Evolutionary conservation across 495 filamentous ascomycete genomes (phyloP).

Genomic region (Astrocystis sublimbata): DNA sequence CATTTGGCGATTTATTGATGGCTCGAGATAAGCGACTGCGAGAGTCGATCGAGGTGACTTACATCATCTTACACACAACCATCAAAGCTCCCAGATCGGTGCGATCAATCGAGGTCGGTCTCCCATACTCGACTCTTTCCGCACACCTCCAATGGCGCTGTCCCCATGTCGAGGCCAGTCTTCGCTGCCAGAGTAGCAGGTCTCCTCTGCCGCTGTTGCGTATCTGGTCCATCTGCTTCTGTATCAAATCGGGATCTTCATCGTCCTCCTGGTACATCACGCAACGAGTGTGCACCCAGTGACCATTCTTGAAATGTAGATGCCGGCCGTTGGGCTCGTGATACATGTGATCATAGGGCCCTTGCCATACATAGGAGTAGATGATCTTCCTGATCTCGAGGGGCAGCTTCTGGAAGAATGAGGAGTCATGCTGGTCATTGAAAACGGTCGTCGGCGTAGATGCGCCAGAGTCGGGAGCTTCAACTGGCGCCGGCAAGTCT

Average conservation of each 20-base stretch:
- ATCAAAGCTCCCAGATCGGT: constrained; percentile 34
- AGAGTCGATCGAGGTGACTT: constrained; percentile 19
- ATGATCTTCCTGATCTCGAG: constrained; percentile 36
- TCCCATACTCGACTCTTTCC: constrained; percentile 26
- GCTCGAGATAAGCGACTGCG: background rate
- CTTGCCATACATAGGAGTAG: constrained; percentile 31
- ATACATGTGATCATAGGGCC: constrained; percentile 28
- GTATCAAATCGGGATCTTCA: constrained; percentile 29
- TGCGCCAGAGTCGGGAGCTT: background rate
- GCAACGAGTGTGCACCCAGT: constrained; percentile 32
- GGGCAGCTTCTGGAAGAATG: constrained; percentile 33
- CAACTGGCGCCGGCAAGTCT: background rate
- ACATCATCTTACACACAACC: constrained; percentile 35
- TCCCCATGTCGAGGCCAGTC: constrained; percentile 34
- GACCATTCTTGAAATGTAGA: constrained; percentile 32
- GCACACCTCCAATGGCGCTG: constrained; percentile 35
- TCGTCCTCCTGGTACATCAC: constrained; percentile 34
- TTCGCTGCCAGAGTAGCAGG: constrained; percentile 32
- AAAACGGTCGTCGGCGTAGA: background rate
- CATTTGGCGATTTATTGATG: background rate
- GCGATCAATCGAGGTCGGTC: constrained; percentile 26
- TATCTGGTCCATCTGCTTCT: constrained; percentile 32
- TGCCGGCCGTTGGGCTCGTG: constrained; percentile 27
- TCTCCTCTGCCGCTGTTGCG: constrained; percentile 23
- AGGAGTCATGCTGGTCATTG: constrained; percentile 21